phyloP scores from a whole-genome alignment of 495 filamentous ascomycete species.

The Chaetomium tenue region DNA sequence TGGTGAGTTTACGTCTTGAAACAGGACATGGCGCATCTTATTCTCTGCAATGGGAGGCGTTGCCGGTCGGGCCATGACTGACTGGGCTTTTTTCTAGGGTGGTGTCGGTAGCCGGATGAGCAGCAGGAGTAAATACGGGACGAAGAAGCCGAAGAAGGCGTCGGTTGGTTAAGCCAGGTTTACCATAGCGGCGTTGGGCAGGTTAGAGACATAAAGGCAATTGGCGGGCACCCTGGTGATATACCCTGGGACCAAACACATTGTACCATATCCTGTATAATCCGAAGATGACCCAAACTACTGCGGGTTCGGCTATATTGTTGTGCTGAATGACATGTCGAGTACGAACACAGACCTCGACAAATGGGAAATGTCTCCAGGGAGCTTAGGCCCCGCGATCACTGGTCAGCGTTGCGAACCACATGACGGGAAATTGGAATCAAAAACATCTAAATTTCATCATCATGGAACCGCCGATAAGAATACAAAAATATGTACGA shows the following conservation, averaged over 20 bases:
- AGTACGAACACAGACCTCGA: not conserved
- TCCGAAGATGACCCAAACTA: not conserved
- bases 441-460: not conserved
- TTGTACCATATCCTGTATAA: slow-evolving; percentile 23
- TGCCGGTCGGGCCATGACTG: slow-evolving; percentile 17
- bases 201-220: not conserved
- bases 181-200: not conserved
- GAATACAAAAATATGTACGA: slow-evolving; percentile 12
- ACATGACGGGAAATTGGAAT: too few relatives aligned
- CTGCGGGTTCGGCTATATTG: not conserved
- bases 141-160: slow-evolving; percentile 92
- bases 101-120: slow-evolving; percentile 82
- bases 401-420: too few relatives aligned
- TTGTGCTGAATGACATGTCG: not conserved
- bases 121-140: slow-evolving; percentile 92
- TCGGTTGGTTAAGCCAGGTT: slow-evolving; percentile 39
- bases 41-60: not conserved
- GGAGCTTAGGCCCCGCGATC: not conserved
- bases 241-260: not conserved
- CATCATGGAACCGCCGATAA: slow-evolving; percentile 1
- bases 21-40: too few relatives aligned
- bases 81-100: slow-evolving; percentile 56
- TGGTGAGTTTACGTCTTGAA: slow-evolving; percentile 62
- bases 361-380: too few relatives aligned
- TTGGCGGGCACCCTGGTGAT: not conserved